Conservation (phyloP, 78 protist genomes). For the Dictyostelium brefeldianum region DNA sequence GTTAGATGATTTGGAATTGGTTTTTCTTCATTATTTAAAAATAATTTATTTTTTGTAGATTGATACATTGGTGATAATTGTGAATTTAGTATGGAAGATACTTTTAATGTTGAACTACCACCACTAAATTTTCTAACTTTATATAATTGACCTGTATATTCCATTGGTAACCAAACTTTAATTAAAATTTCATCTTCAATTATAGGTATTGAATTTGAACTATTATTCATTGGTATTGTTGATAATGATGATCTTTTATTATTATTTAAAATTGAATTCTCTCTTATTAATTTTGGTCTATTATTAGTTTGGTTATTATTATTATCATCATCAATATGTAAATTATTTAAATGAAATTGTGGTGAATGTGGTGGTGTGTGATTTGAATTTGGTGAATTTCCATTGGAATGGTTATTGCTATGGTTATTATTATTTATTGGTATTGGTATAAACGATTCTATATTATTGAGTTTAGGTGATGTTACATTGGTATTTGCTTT, state of each 20-base stretch:
- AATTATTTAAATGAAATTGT: neutral
- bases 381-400: neutral
- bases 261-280: constrained; percentile 14
- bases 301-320: neutral
- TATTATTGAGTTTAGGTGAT: neutral
- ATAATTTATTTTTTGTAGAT: constrained; percentile 62
- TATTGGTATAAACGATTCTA: neutral
- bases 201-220: neutral
- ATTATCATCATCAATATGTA: neutral
- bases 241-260: constrained; percentile 10
- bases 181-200: constrained; percentile 36
- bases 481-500: neutral
- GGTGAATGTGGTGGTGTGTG: constrained; percentile 16
- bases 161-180: constrained; percentile 75
- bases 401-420: too few species aligned
- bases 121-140: constrained; percentile 59
- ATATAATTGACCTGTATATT: constrained; percentile 53
- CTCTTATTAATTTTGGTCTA: neutral
- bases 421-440: neutral
- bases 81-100: constrained; percentile 18
- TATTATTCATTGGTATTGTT: constrained; percentile 14
- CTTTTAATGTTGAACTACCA: constrained; percentile 38
- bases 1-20: constrained; percentile 39
- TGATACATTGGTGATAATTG: constrained; percentile 69
- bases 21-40: constrained; percentile 59